These are phyloP conservation scores for Artemisia tridentata DNA, from an alignment of 129 eudicot genomes.

Conservation along the genomic window DNA sequence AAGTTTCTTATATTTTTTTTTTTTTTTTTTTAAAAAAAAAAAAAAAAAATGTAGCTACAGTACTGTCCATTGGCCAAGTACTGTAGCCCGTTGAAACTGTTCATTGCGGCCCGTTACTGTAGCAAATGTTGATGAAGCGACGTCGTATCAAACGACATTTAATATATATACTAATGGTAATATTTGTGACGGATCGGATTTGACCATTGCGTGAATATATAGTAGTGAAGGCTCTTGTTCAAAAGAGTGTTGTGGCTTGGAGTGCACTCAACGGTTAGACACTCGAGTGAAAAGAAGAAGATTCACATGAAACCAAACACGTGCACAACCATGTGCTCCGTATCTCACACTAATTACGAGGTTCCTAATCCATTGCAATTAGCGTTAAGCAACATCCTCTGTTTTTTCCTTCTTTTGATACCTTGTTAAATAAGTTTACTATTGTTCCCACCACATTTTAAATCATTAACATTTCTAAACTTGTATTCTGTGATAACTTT, in stretches of 20 bases:
- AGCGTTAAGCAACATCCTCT: slow-evolving; percentile 29
- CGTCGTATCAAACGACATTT: no score
- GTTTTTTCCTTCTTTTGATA: neutral
- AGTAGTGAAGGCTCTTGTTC: neutral
- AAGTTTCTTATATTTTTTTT: no score
- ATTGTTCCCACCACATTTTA: neutral
- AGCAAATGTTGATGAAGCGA: no score
- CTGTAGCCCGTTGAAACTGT: no score
- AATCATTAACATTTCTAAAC: neutral
- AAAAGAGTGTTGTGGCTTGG: slow-evolving; percentile 14
- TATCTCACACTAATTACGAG: slow-evolving; percentile 27
- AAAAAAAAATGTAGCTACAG: no score
- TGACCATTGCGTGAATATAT: neutral
- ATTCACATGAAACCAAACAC: slow-evolving; percentile 35
- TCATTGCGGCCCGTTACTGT: no score
- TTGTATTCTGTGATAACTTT: no score
- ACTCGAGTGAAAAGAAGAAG: slow-evolving; percentile 22
- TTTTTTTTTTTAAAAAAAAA: no score
- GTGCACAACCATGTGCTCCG: slow-evolving; percentile 30
- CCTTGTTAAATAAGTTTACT: neutral
- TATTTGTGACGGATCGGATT: neutral
- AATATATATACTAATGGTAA: no score
- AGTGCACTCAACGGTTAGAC: slow-evolving; percentile 31
- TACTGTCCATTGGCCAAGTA: no score
- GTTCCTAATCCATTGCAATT: slow-evolving; percentile 22